A percentile compares a stretch with the other conserved stretches of the same genome.
Evolutionary conservation across 331 rosid genomes (phyloP).

Genomic region (Ulmus americana): DNA sequence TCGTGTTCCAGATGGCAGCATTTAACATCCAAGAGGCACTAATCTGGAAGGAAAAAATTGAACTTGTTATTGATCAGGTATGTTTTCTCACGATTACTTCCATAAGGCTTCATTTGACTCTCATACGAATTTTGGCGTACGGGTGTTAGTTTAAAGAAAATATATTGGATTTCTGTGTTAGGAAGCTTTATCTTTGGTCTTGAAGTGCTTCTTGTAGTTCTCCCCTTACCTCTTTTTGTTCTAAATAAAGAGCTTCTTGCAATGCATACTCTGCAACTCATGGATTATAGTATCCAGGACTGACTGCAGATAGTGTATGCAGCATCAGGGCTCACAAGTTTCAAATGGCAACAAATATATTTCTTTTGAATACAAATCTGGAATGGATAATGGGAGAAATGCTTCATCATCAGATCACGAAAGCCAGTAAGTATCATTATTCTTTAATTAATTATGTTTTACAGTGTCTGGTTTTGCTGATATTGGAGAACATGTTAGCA

Average conservation of each 20-base stretch:
- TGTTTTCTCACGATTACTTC: constrained; percentile 17
- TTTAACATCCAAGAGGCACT: constrained; percentile 98
- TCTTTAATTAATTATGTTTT: neutral
- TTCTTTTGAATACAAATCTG: constrained; percentile 95
- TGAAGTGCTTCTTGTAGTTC: neutral
- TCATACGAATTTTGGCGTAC: neutral
- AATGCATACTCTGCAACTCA: constrained; percentile 4
- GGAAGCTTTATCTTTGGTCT: constrained; percentile 2
- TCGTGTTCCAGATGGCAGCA: constrained; percentile 84
- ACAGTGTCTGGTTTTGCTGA: neutral
- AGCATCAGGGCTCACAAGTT: constrained; percentile 94
- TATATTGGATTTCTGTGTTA: neutral
- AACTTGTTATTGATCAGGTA: constrained; percentile 90
- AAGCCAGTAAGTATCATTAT: constrained; percentile 71
- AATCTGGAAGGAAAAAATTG: constrained; percentile 87
- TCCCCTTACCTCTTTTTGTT: neutral
- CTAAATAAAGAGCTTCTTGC: constrained; percentile 3
- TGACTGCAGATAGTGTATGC: constrained; percentile 31
- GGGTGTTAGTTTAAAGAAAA: neutral
- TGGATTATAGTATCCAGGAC: constrained; percentile 28
- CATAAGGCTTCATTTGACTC: neutral
- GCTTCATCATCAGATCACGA: constrained; percentile 95
- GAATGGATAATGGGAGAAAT: constrained; percentile 95
- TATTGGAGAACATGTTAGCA: neutral
- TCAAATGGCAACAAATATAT: constrained; percentile 86